Base-by-base conservation (phyloP, 768 basidiomycete species). In the Tephrocybe rancida region DNA sequence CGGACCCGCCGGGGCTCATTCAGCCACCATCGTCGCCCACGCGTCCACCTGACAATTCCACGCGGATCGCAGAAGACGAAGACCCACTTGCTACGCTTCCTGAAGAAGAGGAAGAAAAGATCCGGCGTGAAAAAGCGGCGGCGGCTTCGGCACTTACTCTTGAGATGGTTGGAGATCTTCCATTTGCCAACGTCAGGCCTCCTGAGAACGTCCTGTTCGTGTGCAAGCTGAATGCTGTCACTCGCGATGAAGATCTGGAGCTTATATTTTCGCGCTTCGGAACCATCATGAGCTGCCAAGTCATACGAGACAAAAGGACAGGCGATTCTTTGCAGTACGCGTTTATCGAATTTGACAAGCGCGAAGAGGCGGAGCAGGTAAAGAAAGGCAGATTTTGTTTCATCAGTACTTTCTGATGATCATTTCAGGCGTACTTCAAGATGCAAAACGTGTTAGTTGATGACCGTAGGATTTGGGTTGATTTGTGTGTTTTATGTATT, bases 401-500 rank as follows among this genome's bases (percentile, higher is more conserved):
- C 34, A 32, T 57, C 16, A 50, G 8, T 35, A 50, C 11, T 18
- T 25, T 26, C 22, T 44, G 50, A 51, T 48, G 44, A 22, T 43
- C 14, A 21, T 29, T 32, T 45, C 3, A 59, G 90, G 97, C 93
- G 8, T 99, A 98, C 70, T 95, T 98, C 75, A 99, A 98, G 70
- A 99, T 99, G 97, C 97, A 98, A 68, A 98, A 98, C 63, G 97
- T 98, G 0, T 76, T 99, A 10, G 90, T 99, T 11, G 97, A 99
- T 66, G 97, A 99, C 70, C 83, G 95, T 13, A 85, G 97, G 11
- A 98, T 99, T 64, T 98, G 96, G 93, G 96, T 99, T 57, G 97
- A 98, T 72, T 98, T 99, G 89, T 95, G 62, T 56, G 89, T 78
- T 32, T 18, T n/a, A n/a, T 50, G 25, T 47, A 37, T 32, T 25